These are phyloP conservation scores for Fusarium veterinarium DNA, from an alignment of 2,329 filamentous ascomycete genomes.

Conservation along the genomic window DNA sequence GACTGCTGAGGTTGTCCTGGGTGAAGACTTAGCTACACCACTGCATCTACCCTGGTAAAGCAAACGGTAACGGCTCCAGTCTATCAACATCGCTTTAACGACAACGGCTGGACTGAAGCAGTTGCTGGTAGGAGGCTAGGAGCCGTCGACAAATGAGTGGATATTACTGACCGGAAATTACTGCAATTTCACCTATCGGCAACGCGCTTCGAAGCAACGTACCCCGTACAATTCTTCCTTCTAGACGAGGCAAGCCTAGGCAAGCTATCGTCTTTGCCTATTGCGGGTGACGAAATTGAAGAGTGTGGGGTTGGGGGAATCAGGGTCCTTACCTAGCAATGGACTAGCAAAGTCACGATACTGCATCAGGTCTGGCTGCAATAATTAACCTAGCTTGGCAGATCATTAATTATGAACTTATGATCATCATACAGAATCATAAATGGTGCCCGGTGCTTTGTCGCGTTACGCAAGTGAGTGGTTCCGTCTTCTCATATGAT, in stretches of 20 bases:
- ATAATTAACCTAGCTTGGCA: conserved; percentile 9
- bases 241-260: conserved; percentile 25
- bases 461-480: neutral
- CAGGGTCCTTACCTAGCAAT: conserved; percentile 25
- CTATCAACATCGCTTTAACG: neutral
- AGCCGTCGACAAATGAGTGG: neutral
- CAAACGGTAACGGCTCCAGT: neutral
- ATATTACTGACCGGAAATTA: conserved; percentile 27
- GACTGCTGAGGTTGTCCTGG: conserved; percentile 72
- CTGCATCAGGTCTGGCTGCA: conserved; percentile 14
- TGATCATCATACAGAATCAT: conserved; percentile 4
- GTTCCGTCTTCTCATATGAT: conserved; percentile 22
- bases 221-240: neutral
- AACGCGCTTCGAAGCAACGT: conserved; percentile 7
- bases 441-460: neutral
- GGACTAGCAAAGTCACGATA: conserved; percentile 30
- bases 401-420: conserved; percentile 23
- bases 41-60: conserved; percentile 73
- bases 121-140: neutral
- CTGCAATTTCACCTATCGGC: conserved; percentile 23
- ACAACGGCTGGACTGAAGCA: neutral
- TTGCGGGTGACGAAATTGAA: conserved; percentile 4
- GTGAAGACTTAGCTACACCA: conserved; percentile 70
- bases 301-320: conserved; percentile 38
- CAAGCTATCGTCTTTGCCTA: conserved; percentile 19